Conservation (phyloP, 2,329 filamentous ascomycete genomes). For the Microcyclospora tardicrescens region DNA sequence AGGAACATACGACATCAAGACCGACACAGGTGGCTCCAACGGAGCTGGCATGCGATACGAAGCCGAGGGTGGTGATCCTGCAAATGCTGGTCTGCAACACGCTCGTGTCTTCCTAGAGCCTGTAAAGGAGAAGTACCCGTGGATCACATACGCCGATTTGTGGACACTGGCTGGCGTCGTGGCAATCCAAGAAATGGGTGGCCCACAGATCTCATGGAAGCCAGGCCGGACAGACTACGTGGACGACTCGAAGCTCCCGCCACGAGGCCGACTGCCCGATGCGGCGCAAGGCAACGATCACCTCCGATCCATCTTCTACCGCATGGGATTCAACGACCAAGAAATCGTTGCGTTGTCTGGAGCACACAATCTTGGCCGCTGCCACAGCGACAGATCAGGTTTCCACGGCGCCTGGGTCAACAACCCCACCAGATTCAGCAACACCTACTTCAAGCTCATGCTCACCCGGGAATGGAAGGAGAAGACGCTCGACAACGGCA, state of each 20-base stretch:
- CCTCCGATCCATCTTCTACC: conserved; percentile 43
- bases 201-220: conserved; percentile 43
- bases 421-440: conserved; percentile 43
- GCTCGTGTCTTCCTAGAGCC: conserved; percentile 52
- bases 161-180: conserved; percentile 51
- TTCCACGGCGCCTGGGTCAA: conserved; percentile 44
- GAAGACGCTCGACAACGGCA: conserved; percentile 39
- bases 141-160: conserved; percentile 54
- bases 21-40: conserved; percentile 51
- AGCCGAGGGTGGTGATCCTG: conserved; percentile 49
- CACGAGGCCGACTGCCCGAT: conserved; percentile 45
- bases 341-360: conserved; percentile 46
- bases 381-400: conserved; percentile 42
- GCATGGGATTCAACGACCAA: conserved; percentile 49
- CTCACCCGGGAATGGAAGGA: conserved; percentile 41
- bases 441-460: conserved; percentile 45
- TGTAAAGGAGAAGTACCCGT: conserved; percentile 44
- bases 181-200: conserved; percentile 48
- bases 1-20: conserved; percentile 47
- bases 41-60: conserved; percentile 56
- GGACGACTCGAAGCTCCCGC: conserved; percentile 47
- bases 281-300: conserved; percentile 42
- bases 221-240: conserved; percentile 49
- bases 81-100: conserved; percentile 52
- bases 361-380: conserved; percentile 45